Percentiles rank a stretch among this genome's conserved stretches.
phyloP scores from a whole-genome alignment of 2,329 filamentous ascomycete species.

The Stenocarpella maydis region DNA sequence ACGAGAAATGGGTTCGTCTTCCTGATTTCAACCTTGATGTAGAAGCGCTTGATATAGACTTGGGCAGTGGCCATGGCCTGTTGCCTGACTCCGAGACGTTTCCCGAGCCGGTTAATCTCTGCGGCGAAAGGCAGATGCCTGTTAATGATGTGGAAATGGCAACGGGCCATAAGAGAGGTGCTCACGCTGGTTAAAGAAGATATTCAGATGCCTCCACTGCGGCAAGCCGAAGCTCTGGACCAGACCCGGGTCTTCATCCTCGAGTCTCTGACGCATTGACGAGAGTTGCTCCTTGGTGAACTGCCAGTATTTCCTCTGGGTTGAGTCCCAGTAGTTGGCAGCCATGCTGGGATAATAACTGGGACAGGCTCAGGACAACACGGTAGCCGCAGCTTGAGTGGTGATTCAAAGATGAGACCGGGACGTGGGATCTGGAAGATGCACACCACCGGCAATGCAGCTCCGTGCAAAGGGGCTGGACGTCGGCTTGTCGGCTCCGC shows the following conservation, averaged over 20 bases:
- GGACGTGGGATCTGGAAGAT: background rate
- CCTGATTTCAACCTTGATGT: slow-evolving; percentile 87
- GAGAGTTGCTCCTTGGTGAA: slow-evolving; percentile 85
- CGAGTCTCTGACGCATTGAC: slow-evolving; percentile 77
- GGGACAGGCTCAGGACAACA: slow-evolving; percentile 35
- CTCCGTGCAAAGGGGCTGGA: background rate
- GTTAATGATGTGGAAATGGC: background rate
- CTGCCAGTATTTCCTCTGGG: slow-evolving; percentile 88
- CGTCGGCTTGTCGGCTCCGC: slow-evolving; percentile 39
- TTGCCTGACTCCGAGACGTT: slow-evolving; percentile 84
- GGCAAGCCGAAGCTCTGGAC: slow-evolving; percentile 84
- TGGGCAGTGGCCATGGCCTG: slow-evolving; percentile 95
- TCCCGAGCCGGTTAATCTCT: slow-evolving; percentile 85
- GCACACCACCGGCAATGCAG: background rate
- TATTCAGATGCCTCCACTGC: slow-evolving; percentile 81
- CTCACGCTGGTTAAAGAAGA: slow-evolving; percentile 91
- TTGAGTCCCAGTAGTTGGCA: slow-evolving; percentile 96
- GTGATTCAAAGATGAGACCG: background rate
- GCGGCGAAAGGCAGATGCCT: slow-evolving; percentile 2
- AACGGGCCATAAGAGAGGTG: slow-evolving; percentile 29
- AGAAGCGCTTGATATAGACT: slow-evolving; percentile 94
- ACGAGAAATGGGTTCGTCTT: slow-evolving; percentile 93
- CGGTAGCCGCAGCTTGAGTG: slow-evolving; percentile 23
- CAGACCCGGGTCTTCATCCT: slow-evolving; percentile 77
- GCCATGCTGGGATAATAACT: slow-evolving; percentile 68